Evolutionary conservation across 257 asterid genomes (phyloP).

Genomic region (Asclepias syriaca): DNA sequence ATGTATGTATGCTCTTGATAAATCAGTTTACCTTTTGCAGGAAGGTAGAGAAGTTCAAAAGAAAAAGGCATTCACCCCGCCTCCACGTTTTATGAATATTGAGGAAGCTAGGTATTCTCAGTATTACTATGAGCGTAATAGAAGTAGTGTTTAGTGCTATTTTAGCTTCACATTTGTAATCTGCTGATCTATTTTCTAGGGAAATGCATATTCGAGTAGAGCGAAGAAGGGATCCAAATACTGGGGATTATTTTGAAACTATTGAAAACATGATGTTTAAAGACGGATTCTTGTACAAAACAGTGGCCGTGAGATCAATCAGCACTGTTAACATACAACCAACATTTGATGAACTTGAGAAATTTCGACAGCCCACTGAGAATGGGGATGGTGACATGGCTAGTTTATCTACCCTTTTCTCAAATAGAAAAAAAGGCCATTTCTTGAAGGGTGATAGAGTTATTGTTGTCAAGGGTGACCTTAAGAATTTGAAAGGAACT

Average conservation of each 20-base stretch:
- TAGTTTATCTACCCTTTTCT: conserved; percentile 73
- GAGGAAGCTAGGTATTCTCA: conserved; percentile 76
- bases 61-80: conserved; percentile 79
- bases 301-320: conserved; percentile 80
- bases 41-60: conserved; percentile 94
- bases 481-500: conserved; percentile 74
- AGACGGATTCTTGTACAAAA: conserved; percentile 88
- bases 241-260: conserved; percentile 79
- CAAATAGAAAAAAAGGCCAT: conserved; percentile 89
- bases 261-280: conserved; percentile 94
- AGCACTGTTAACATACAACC: conserved; percentile 80
- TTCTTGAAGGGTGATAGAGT: conserved; percentile 95
- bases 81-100: conserved; percentile 85
- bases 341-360: conserved; percentile 92
- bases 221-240: conserved; percentile 67
- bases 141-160: background rate
- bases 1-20: background rate
- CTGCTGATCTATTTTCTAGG: conserved; percentile 33
- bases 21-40: conserved; percentile 33
- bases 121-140: background rate
- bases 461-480: conserved; percentile 89
- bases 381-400: conserved; percentile 81
- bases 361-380: conserved; percentile 77
- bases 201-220: conserved; percentile 85
- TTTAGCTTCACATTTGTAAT: conserved; percentile 10